Evolutionary conservation across 179 eudicot genomes (phyloP).

Genomic region (Silene noctiflora): DNA sequence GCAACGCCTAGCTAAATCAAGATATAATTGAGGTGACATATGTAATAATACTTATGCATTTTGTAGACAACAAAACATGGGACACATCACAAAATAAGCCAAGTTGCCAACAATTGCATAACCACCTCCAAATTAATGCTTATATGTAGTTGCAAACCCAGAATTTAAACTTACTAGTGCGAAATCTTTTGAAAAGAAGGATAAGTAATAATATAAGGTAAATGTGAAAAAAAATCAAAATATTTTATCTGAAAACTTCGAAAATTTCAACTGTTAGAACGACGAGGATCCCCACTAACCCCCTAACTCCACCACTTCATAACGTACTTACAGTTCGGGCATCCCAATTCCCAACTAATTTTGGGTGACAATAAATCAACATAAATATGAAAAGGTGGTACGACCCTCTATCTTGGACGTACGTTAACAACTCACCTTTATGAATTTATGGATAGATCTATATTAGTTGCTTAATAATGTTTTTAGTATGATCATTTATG

Average conservation of each 20-base stretch:
- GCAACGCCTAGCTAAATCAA: too few relatives aligned
- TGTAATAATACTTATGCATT: neutral
- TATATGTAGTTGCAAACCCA: too few relatives aligned
- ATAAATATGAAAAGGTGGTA: slow-evolving; percentile 9
- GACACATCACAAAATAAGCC: neutral
- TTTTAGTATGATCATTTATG: neutral
- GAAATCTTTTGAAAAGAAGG: too few relatives aligned
- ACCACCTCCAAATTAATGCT: slow-evolving; percentile 6
- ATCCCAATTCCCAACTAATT: slow-evolving; percentile 3
- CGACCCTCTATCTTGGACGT: neutral
- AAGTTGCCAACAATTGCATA: neutral
- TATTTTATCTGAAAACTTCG: too few relatives aligned
- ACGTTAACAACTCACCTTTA: slow-evolving; percentile 22
- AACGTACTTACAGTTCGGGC: slow-evolving; percentile 1
- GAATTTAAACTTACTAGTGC: too few relatives aligned
- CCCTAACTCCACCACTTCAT: too few relatives aligned
- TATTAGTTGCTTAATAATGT: neutral
- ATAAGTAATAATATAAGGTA: too few relatives aligned
- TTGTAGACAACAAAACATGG: slow-evolving; percentile 4
- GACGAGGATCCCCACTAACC: too few relatives aligned
- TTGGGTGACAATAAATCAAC: neutral
- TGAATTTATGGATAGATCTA: neutral
- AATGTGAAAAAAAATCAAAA: too few relatives aligned
- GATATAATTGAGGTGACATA: neutral
- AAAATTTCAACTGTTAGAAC: too few relatives aligned